Evolutionary conservation across 768 basidiomycete genomes (phyloP).

Genomic region (Hericium erinaceus): DNA sequence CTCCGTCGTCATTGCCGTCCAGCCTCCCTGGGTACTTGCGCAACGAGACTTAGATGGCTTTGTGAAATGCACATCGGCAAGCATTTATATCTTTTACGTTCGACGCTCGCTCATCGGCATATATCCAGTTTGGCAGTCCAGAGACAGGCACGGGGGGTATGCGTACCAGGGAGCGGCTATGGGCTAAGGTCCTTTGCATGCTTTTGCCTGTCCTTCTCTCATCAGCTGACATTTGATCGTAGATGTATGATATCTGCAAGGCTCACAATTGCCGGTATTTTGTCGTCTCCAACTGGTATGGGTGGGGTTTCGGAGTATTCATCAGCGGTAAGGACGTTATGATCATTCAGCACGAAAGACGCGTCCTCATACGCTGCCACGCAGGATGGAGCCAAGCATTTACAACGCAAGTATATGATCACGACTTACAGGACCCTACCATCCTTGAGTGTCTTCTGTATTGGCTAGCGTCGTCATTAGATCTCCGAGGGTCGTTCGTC

Average conservation of each 20-base stretch:
- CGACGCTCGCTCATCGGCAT: background rate
- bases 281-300: conserved; percentile 16
- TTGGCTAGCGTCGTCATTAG: conserved; percentile 13
- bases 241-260: conserved; percentile 16
- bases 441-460: conserved; percentile 9
- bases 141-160: background rate
- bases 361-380: background rate
- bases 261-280: conserved; percentile 13
- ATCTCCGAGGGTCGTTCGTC: conserved; percentile 6
- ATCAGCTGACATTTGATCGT: background rate
- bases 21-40: conserved; percentile 12
- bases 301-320: conserved; percentile 19
- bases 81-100: background rate
- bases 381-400: conserved; percentile 9
- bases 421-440: conserved; percentile 1
- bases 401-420: conserved; percentile 2
- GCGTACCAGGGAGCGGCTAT: conserved; percentile 8
- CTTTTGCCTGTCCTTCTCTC: background rate
- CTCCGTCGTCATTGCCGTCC: conserved; percentile 6
- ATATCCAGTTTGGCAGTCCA: too few species aligned
- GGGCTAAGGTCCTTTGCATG: conserved; percentile 9
- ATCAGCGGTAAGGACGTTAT: conserved; percentile 5
- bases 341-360: background rate
- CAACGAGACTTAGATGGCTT: background rate
- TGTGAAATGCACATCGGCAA: background rate